A percentile compares a stretch with the other conserved stretches of the same genome.
These are phyloP conservation scores for Aquilaria yunnanensis DNA, from an alignment of 345 rosid species.

Conservation along the genomic window DNA sequence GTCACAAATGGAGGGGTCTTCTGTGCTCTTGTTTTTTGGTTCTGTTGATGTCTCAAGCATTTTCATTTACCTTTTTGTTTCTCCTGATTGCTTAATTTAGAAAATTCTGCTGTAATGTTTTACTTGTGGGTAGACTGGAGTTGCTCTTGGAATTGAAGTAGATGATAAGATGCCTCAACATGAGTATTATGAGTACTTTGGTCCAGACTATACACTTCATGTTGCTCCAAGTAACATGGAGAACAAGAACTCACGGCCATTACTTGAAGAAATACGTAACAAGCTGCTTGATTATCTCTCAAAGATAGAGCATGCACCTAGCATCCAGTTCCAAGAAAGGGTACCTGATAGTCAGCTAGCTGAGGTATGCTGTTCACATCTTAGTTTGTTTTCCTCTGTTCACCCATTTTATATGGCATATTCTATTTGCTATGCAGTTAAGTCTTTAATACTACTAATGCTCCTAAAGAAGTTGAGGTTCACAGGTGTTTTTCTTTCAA, in stretches of 20 bases:
- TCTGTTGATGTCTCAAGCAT: too few relatives aligned
- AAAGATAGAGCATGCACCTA: slow-evolving; percentile 95
- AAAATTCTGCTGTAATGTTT: not conserved
- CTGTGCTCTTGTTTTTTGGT: too few relatives aligned
- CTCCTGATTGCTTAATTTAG: not conserved
- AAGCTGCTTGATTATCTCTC: slow-evolving; percentile 89
- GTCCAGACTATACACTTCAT: slow-evolving; percentile 67
- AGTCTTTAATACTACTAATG: too few relatives aligned
- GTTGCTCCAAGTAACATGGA: slow-evolving; percentile 48
- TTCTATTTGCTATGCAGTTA: too few relatives aligned
- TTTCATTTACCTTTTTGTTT: not conserved
- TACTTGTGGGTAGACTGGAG: slow-evolving; percentile 42
- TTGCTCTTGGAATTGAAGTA: slow-evolving; percentile 69
- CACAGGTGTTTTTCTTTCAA: too few relatives aligned
- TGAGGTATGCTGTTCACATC: slow-evolving; percentile 40
- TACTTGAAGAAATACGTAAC: slow-evolving; percentile 72
- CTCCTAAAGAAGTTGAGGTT: too few relatives aligned
- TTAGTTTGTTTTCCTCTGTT: slow-evolving; percentile 8
- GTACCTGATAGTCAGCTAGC: slow-evolving; percentile 76
- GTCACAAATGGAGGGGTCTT: too few relatives aligned
- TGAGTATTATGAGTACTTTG: slow-evolving; percentile 74
- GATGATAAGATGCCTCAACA: slow-evolving; percentile 81
- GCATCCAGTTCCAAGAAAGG: slow-evolving; percentile 89
- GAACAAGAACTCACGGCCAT: slow-evolving; percentile 47
- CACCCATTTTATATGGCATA: too few relatives aligned